Percentiles rank a stretch among this genome's conserved stretches.
Conservation (phyloP, 1,284 basidiomycete species). For the Mycena sp. region DNA sequence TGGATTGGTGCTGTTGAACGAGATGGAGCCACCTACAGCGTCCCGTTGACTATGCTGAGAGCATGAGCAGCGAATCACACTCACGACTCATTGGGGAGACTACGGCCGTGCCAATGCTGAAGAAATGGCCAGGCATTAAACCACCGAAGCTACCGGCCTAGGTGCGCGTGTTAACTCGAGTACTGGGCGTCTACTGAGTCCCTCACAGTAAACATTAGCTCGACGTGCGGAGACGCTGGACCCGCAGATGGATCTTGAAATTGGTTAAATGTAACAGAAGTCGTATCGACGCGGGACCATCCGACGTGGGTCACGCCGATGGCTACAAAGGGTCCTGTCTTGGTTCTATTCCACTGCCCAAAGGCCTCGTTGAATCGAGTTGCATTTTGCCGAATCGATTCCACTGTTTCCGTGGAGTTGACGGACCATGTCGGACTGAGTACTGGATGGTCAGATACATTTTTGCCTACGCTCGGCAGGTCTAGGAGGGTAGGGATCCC, state of each 20-base stretch:
- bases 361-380: conserved; percentile 27
- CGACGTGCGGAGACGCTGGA: conserved; percentile 14
- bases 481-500: conserved; percentile 42
- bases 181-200: background rate
- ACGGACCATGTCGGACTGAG: conserved; percentile 29
- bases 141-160: conserved; percentile 4
- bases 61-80: no score
- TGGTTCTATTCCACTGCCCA: conserved; percentile 21
- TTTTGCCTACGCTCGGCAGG: conserved; percentile 47
- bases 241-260: conserved; percentile 27
- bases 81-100: conserved; percentile 22
- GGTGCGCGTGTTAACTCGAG: background rate
- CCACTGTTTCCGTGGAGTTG: conserved; percentile 33
- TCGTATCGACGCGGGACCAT: conserved; percentile 17
- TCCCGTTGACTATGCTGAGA: no score
- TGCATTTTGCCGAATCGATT: conserved; percentile 32
- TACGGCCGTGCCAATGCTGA: conserved; percentile 6
- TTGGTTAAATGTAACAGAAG: conserved; percentile 17
- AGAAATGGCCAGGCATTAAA: conserved; percentile 6
- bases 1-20: conserved; percentile 32
- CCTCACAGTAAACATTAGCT: conserved; percentile 29
- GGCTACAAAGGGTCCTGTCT: conserved; percentile 24
- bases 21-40: conserved; percentile 35
- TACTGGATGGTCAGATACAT: conserved; percentile 50
- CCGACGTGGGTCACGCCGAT: conserved; percentile 25